phyloP scores from a whole-genome alignment of 2,329 filamentous ascomycete species.

The Rutstroemia sp. region DNA sequence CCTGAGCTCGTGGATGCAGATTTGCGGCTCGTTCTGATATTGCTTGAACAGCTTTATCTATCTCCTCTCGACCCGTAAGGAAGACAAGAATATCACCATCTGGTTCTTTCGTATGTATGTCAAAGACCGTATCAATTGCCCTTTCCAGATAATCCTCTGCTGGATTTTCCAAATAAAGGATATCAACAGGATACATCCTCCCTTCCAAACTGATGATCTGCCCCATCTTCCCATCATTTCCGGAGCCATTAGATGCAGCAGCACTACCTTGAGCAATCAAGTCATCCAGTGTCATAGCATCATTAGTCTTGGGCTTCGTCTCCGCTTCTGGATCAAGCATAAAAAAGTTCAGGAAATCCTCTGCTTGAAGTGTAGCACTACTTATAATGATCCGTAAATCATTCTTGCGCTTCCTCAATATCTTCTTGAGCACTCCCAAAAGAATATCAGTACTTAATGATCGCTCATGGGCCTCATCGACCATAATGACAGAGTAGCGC shows the following conservation, averaged over 20 bases:
- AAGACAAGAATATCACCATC: slow-evolving; percentile 89
- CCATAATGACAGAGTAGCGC: slow-evolving; percentile 92
- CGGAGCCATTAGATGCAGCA: slow-evolving; percentile 16
- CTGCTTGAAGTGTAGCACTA: slow-evolving; percentile 87
- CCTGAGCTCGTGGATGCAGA: slow-evolving; percentile 50
- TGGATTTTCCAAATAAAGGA: slow-evolving; percentile 70
- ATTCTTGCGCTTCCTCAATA: slow-evolving; percentile 61
- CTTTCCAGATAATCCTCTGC: slow-evolving; percentile 82
- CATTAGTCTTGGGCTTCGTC: slow-evolving; percentile 26
- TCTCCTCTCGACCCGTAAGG: slow-evolving; percentile 87
- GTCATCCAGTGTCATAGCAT: slow-evolving; percentile 32
- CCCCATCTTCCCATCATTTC: slow-evolving; percentile 35
- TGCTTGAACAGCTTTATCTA: slow-evolving; percentile 72
- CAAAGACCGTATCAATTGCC: slow-evolving; percentile 74
- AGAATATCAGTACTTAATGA: slow-evolving; percentile 89
- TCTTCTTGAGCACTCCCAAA: slow-evolving; percentile 85
- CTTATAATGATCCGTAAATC: slow-evolving; percentile 86
- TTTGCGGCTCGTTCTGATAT: slow-evolving; percentile 64
- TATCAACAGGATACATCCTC: slow-evolving; percentile 80
- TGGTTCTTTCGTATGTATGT: slow-evolving; percentile 75
- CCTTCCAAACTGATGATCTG: slow-evolving; percentile 81
- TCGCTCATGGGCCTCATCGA: slow-evolving; percentile 93
- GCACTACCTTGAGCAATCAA: slow-evolving; percentile 21
- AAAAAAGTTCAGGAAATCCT: slow-evolving; percentile 80
- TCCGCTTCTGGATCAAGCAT: slow-evolving; percentile 30